These are phyloP conservation scores for Beauveria rudraprayagi DNA, from an alignment of 2,329 filamentous ascomycete species.

Conservation along the genomic window DNA sequence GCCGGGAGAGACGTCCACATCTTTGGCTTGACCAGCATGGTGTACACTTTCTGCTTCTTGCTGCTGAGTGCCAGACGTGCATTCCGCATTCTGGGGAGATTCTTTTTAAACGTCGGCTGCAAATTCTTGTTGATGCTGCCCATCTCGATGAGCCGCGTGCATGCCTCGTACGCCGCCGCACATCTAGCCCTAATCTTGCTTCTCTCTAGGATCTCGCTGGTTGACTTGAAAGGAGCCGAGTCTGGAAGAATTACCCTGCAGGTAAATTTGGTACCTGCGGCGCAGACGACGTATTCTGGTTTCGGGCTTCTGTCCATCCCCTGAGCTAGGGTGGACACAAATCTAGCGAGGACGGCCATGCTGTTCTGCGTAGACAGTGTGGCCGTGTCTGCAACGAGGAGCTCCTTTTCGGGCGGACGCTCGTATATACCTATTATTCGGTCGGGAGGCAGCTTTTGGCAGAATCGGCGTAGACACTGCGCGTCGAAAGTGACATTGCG, in stretches of 20 bases:
- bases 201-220: slow-evolving; percentile 52
- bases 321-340: slow-evolving; percentile 54
- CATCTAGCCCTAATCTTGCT: slow-evolving; percentile 77
- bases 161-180: slow-evolving; percentile 81
- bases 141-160: slow-evolving; percentile 57
- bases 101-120: slow-evolving; percentile 63
- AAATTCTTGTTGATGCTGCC: slow-evolving; percentile 66
- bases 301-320: slow-evolving; percentile 24
- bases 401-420: slow-evolving; percentile 36
- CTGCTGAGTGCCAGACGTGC: slow-evolving; percentile 73
- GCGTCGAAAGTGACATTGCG: slow-evolving; percentile 54
- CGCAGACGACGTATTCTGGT: slow-evolving; percentile 55
- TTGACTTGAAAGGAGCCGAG: slow-evolving; percentile 60
- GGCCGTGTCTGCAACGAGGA: slow-evolving; percentile 56
- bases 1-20: slow-evolving; percentile 53
- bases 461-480: slow-evolving; percentile 64
- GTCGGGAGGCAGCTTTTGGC: slow-evolving; percentile 64
- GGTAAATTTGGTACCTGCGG: slow-evolving; percentile 51
- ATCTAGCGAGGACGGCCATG: slow-evolving; percentile 62
- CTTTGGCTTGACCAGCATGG: slow-evolving; percentile 69
- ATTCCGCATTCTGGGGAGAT: slow-evolving; percentile 76
- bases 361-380: slow-evolving; percentile 74
- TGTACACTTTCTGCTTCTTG: slow-evolving; percentile 66
- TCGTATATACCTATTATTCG: slow-evolving; percentile 39
- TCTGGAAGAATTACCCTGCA: slow-evolving; percentile 76